phyloP scores from a whole-genome alignment of 139 green algal species.

The Tetradesmus lagerheimii region DNA sequence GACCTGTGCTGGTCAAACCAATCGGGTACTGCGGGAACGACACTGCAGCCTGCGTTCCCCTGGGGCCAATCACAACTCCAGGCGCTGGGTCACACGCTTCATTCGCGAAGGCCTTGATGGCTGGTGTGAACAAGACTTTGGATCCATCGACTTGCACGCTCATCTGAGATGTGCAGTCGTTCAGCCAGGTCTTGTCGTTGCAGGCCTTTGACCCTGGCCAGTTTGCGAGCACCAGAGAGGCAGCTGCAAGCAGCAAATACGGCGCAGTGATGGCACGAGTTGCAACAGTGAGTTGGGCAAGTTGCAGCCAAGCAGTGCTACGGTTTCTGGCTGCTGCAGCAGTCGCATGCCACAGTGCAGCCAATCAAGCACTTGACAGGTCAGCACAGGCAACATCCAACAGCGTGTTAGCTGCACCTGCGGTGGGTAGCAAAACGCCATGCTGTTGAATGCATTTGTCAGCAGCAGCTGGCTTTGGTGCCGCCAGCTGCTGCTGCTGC shows the following conservation, averaged over 20 bases:
- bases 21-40: slow-evolving; percentile 51
- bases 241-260: not conserved
- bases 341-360: too few species aligned
- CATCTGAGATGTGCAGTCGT: slow-evolving; percentile 49
- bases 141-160: slow-evolving; percentile 26
- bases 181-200: slow-evolving; percentile 51
- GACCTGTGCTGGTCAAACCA: slow-evolving; percentile 37
- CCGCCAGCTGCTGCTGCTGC: not conserved
- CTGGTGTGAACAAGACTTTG: slow-evolving; percentile 22
- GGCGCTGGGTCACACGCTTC: slow-evolving; percentile 18
- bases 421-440: too few species aligned
- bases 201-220: slow-evolving; percentile 44
- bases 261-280: not conserved
- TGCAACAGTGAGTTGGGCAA: too few species aligned
- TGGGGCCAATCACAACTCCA: slow-evolving; percentile 29
- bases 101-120: not conserved
- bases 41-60: slow-evolving; percentile 32
- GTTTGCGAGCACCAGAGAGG: slow-evolving; percentile 13
- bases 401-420: too few species aligned
- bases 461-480: not conserved
- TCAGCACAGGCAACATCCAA: too few species aligned
- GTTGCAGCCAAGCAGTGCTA: too few species aligned
- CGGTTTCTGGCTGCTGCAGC: too few species aligned
- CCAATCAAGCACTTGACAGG: too few species aligned
- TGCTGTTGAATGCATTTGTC: too few species aligned